phyloP scores from a whole-genome alignment of 192 early-diverging fungal species.

The Phycomyces blakesleeanus region DNA sequence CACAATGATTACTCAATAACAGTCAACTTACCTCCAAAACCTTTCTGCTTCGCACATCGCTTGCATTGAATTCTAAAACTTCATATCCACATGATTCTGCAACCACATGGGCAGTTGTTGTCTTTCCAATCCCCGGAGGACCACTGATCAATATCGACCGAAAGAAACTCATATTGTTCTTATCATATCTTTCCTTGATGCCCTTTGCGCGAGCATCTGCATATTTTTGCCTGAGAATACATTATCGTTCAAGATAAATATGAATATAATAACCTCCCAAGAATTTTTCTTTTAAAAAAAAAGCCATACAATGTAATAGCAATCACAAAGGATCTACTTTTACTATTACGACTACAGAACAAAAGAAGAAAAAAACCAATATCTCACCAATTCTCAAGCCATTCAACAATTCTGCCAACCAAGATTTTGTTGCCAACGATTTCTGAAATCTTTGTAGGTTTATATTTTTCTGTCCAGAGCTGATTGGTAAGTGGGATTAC shows the following conservation, averaged over 20 bases:
- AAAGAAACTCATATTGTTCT: constrained; percentile 48
- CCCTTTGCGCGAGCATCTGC: constrained; percentile 12
- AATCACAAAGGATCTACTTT: too few relatives aligned
- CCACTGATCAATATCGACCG: constrained; percentile 85
- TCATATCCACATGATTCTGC: constrained; percentile 77
- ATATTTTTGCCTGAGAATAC: constrained; percentile 44
- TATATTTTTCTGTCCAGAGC: constrained; percentile 96
- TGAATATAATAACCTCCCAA: too few relatives aligned
- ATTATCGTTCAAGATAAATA: neutral
- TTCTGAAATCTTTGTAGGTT: constrained; percentile 72
- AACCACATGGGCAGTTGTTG: constrained; percentile 90
- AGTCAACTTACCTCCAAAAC: constrained; percentile 57
- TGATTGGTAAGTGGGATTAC: constrained; percentile 3
- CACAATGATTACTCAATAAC: too few relatives aligned
- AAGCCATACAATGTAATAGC: too few relatives aligned
- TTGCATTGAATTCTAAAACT: constrained; percentile 94
- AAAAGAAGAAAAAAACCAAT: constrained; percentile 11
- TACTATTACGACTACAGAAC: neutral
- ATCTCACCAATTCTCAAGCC: constrained; percentile 75
- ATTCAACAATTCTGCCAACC: constrained; percentile 64
- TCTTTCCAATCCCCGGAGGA: constrained; percentile 97
- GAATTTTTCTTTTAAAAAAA: too few relatives aligned
- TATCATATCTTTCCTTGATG: constrained; percentile 44
- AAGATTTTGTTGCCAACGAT: constrained; percentile 82
- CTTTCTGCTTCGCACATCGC: constrained; percentile 90